A percentile compares a stretch with the other conserved stretches of the same genome.
phyloP scores from a whole-genome alignment of 2,329 filamentous ascomycete genomes.

The Penicillium concentricum region DNA sequence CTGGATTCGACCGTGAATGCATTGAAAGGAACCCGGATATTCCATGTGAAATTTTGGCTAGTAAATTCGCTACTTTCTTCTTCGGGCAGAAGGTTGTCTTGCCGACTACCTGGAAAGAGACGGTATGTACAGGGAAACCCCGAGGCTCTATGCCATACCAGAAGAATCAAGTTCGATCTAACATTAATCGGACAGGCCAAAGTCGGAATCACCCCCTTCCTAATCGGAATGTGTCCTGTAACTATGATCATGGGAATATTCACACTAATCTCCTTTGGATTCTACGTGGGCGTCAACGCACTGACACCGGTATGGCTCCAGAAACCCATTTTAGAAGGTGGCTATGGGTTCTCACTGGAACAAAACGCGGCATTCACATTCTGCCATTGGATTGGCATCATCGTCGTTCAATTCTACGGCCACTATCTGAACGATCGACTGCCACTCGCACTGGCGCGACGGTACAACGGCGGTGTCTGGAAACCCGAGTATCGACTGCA shows the following conservation, averaged over 20 bases:
- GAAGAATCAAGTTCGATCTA: background rate
- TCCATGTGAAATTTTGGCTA: constrained; percentile 19
- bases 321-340: constrained; percentile 35
- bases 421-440: constrained; percentile 42
- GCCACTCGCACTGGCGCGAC: constrained; percentile 34
- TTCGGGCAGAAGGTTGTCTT: constrained; percentile 23
- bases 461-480: constrained; percentile 32
- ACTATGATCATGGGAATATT: constrained; percentile 42
- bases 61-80: constrained; percentile 30
- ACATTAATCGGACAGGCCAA: constrained; percentile 9
- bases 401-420: constrained; percentile 38
- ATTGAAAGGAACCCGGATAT: constrained; percentile 17
- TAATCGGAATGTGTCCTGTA: constrained; percentile 36
- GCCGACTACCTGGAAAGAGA: constrained; percentile 25
- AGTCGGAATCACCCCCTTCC: constrained; percentile 24
- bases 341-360: constrained; percentile 45
- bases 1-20: constrained; percentile 32
- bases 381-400: constrained; percentile 43
- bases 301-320: constrained; percentile 43
- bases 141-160: background rate
- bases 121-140: constrained; percentile 10
- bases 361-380: constrained; percentile 45
- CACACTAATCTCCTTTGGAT: constrained; percentile 38
- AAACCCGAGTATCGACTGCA: constrained; percentile 37
- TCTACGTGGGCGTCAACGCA: constrained; percentile 35